Percentiles rank a stretch among this genome's conserved stretches.
Conservation (phyloP, 352 stramenopile genomes). For the Phytophthora melonis region DNA sequence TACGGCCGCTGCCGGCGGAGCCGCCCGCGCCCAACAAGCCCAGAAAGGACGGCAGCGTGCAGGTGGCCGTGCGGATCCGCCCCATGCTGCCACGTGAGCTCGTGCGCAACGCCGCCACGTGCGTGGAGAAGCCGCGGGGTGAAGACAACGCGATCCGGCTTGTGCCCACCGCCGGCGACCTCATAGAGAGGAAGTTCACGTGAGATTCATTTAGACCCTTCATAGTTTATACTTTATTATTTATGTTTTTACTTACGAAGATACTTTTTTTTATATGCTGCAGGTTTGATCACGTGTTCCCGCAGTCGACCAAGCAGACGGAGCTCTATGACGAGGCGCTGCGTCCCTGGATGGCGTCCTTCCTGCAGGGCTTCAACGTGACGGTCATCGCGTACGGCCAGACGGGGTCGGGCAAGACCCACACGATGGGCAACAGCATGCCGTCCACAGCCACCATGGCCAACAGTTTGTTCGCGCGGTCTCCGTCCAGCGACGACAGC, state of each 20-base stretch:
- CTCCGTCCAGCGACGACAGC: constrained; percentile 22
- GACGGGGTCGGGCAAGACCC: constrained; percentile 87
- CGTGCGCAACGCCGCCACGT: constrained; percentile 52
- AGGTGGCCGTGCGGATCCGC: constrained; percentile 81
- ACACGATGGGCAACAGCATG: constrained; percentile 85
- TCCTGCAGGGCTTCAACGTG: constrained; percentile 91
- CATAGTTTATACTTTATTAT: neutral
- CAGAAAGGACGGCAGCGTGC: constrained; percentile 75
- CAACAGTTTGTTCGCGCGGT: constrained; percentile 46
- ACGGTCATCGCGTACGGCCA: constrained; percentile 90
- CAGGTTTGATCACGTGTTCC: constrained; percentile 89
- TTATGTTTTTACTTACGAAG: constrained; percentile 9
- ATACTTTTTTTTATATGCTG: neutral
- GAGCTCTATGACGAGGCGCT: constrained; percentile 81
- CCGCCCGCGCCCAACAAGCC: constrained; percentile 2
- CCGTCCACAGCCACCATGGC: constrained; percentile 48
- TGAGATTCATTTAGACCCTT: constrained; percentile 25
- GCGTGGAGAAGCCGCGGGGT: constrained; percentile 47
- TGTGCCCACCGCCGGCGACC: constrained; percentile 25
- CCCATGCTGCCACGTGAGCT: constrained; percentile 85
- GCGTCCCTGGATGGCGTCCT: constrained; percentile 82
- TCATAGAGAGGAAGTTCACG: constrained; percentile 65
- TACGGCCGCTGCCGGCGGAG: constrained; percentile 20
- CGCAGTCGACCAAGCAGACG: constrained; percentile 57
- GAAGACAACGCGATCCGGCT: constrained; percentile 50